Percentiles rank a stretch among this genome's conserved stretches.
Conservation (phyloP, 805 yeast species). For the Candida methanosorbosa region DNA sequence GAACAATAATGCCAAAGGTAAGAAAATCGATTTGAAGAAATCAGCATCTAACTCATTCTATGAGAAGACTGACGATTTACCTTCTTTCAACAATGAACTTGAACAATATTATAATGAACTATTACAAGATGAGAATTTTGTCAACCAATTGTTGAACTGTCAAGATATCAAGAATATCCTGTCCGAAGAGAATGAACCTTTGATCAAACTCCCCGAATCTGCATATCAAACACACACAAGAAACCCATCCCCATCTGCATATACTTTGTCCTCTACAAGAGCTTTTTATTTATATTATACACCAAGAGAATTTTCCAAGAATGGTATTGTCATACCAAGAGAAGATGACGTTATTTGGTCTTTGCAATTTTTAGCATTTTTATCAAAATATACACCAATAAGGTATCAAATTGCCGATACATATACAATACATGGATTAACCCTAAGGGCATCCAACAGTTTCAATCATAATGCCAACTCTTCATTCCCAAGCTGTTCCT, state of each 20-base stretch:
- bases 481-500: background rate
- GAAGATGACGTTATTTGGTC: slow-evolving; percentile 95
- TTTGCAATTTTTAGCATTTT: slow-evolving; percentile 82
- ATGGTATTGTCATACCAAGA: slow-evolving; percentile 78
- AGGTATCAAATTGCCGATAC: slow-evolving; percentile 69
- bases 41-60: too few relatives aligned
- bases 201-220: too few relatives aligned
- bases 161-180: slow-evolving; percentile 22
- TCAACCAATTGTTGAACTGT: slow-evolving; percentile 16
- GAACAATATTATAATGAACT: slow-evolving; percentile 15
- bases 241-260: background rate
- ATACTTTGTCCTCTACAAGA: slow-evolving; percentile 3
- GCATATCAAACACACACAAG: too few relatives aligned
- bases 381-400: slow-evolving; percentile 80
- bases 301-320: slow-evolving; percentile 47
- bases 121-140: slow-evolving; percentile 13
- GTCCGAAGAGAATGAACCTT: slow-evolving; percentile 7
- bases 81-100: slow-evolving; percentile 13
- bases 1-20: too few relatives aligned
- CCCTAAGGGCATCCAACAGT: too few relatives aligned
- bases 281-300: slow-evolving; percentile 8
- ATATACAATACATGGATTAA: slow-evolving; percentile 64
- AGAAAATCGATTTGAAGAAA: too few relatives aligned
- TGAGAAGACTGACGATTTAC: slow-evolving; percentile 13
- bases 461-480: background rate